These are phyloP conservation scores for Candida pseudoglaebosa DNA, from an alignment of 805 yeast species.

Conservation along the genomic window DNA sequence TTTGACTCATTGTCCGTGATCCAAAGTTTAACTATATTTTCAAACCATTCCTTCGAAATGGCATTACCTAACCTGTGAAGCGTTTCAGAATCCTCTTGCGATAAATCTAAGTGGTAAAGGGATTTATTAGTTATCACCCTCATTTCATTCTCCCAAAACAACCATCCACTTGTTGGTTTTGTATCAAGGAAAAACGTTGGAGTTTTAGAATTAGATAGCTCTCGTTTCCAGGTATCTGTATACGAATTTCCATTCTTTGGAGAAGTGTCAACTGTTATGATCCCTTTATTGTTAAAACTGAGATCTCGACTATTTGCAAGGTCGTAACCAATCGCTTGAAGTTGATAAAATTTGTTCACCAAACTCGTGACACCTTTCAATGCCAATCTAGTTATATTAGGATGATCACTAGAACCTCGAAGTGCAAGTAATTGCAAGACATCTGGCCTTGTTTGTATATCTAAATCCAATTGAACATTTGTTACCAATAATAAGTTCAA, in stretches of 20 bases:
- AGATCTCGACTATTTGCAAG: slow-evolving; percentile 41
- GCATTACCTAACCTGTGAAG: slow-evolving; percentile 40
- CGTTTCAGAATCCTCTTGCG: slow-evolving; percentile 37
- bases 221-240: slow-evolving; percentile 42
- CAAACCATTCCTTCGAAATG: slow-evolving; percentile 59
- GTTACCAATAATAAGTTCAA: slow-evolving; percentile 49
- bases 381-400: slow-evolving; percentile 57
- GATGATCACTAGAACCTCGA: slow-evolving; percentile 60
- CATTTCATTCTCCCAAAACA: slow-evolving; percentile 66
- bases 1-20: slow-evolving; percentile 66
- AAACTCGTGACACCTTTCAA: slow-evolving; percentile 57
- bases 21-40: slow-evolving; percentile 45
- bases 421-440: slow-evolving; percentile 43
- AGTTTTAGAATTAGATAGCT: slow-evolving; percentile 43
- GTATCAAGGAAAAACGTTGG: slow-evolving; percentile 59
- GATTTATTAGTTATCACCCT: slow-evolving; percentile 40
- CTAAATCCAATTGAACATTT: slow-evolving; percentile 51
- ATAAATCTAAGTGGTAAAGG: slow-evolving; percentile 25
- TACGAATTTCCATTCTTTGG: slow-evolving; percentile 34
- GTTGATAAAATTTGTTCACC: slow-evolving; percentile 40
- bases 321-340: slow-evolving; percentile 48
- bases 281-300: slow-evolving; percentile 27
- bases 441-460: slow-evolving; percentile 38
- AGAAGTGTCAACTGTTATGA: slow-evolving; percentile 39
- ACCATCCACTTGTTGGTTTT: slow-evolving; percentile 58